A percentile compares a stretch with the other conserved stretches of the same genome.
Conservation (phyloP, 2,329 filamentous ascomycete species). For the Ophiognomonia clavigignenti-juglandacearum region DNA sequence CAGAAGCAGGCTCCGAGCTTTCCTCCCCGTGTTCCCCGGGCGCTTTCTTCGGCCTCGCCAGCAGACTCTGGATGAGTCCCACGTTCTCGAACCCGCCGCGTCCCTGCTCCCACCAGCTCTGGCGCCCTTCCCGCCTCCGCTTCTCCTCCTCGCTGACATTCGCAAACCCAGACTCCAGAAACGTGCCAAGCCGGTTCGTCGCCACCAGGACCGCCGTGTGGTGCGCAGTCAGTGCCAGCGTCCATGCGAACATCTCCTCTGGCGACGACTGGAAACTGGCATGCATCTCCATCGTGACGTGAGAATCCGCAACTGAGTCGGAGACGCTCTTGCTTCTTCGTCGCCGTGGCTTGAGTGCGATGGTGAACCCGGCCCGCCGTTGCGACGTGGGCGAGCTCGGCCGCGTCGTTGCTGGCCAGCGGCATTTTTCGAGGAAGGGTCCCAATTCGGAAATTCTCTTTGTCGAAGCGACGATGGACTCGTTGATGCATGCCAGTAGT, state of each 20-base stretch:
- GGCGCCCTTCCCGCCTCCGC: slow-evolving; percentile 5
- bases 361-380: not conserved
- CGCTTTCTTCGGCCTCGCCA: slow-evolving; percentile 7
- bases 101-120: slow-evolving; percentile 14
- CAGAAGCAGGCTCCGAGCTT: not conserved
- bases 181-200: slow-evolving; percentile 5
- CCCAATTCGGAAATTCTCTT: slow-evolving; percentile 13
- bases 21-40: too few species aligned
- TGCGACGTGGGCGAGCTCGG: not conserved
- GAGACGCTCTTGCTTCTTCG: not conserved
- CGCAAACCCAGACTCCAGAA: slow-evolving; percentile 7
- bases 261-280: slow-evolving; percentile 1
- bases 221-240: slow-evolving; percentile 11
- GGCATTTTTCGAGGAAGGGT: slow-evolving; percentile 12
- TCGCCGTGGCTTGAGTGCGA: not conserved
- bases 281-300: not conserved
- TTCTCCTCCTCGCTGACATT: slow-evolving; percentile 13
- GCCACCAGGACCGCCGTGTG: slow-evolving; percentile 12
- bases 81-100: slow-evolving; percentile 14
- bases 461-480: slow-evolving; percentile 13
- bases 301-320: not conserved
- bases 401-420: slow-evolving; percentile 6
- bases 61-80: slow-evolving; percentile 10
- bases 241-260: slow-evolving; percentile 14
- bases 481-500: slow-evolving; percentile 11